Percentiles rank a stretch among this genome's conserved stretches.
These are phyloP conservation scores for Corylus avellana DNA, from an alignment of 306 rosid genomes.

Conservation along the genomic window DNA sequence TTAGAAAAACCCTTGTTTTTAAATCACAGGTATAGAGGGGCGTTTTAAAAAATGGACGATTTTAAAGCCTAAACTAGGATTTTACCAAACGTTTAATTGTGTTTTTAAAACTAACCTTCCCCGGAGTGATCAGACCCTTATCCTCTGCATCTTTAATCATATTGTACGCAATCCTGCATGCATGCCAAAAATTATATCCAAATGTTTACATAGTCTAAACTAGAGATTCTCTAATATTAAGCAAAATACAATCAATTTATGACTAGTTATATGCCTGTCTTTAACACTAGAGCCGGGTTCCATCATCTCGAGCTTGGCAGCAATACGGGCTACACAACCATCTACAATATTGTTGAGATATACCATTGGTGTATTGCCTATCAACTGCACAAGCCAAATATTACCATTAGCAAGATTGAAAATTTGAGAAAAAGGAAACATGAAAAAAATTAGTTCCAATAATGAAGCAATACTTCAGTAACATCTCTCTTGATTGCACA, in stretches of 20 bases:
- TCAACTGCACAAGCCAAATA: constrained; percentile 44
- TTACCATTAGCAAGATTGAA: neutral
- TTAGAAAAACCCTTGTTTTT: too few relatives aligned
- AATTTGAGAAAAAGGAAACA: neutral
- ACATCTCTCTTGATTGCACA: constrained; percentile 70
- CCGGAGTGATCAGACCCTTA: constrained; percentile 74
- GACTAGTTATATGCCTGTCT: constrained; percentile 46
- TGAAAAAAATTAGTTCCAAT: neutral
- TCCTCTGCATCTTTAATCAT: constrained; percentile 91
- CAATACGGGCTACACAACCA: constrained; percentile 68
- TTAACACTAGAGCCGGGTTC: constrained; percentile 79
- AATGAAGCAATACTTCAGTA: constrained; percentile 54
- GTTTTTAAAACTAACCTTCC: constrained; percentile 53
- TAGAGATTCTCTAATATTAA: constrained; percentile 9
- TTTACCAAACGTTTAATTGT: too few relatives aligned
- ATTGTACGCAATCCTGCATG: constrained; percentile 59
- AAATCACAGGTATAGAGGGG: too few relatives aligned
- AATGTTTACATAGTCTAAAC: neutral
- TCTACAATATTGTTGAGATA: constrained; percentile 71
- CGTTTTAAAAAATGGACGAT: too few relatives aligned
- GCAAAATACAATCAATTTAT: neutral
- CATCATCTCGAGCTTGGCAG: constrained; percentile 79
- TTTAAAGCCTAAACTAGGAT: too few relatives aligned
- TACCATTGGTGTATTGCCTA: constrained; percentile 74
- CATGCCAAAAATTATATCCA: constrained; percentile 8